These are phyloP conservation scores for Dothideomycetidae sp. DNA, from an alignment of 2,329 filamentous ascomycete genomes.

Conservation along the genomic window DNA sequence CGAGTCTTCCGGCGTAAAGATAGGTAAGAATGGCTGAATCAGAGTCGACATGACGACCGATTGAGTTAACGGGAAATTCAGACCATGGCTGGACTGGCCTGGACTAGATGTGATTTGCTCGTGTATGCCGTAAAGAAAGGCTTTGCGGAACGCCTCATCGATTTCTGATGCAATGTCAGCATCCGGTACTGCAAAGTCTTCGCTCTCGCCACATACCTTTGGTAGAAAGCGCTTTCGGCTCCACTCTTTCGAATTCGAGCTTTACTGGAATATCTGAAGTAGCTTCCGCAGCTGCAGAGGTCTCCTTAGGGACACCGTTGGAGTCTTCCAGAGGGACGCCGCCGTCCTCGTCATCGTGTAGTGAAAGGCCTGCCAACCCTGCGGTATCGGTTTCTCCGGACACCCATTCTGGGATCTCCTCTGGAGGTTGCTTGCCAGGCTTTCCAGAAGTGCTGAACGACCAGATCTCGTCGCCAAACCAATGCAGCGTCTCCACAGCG, in stretches of 20 bases:
- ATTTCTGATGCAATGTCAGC: conserved; percentile 38
- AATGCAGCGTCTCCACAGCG: conserved; percentile 51
- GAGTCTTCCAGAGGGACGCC: conserved; percentile 28
- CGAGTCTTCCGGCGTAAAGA: conserved; percentile 40
- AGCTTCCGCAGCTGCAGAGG: too few relatives aligned
- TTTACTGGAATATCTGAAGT: too few relatives aligned
- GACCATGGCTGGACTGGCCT: conserved; percentile 36
- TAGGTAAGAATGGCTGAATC: conserved; percentile 51
- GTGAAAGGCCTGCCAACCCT: conserved; percentile 28
- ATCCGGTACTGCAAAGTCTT: conserved; percentile 10
- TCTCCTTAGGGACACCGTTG: too few relatives aligned
- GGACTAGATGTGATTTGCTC: conserved; percentile 44
- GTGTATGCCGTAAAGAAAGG: conserved; percentile 49
- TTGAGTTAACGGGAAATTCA: conserved; percentile 49
- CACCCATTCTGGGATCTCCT: conserved; percentile 38
- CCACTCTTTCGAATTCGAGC: too few relatives aligned
- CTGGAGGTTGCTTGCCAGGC: conserved; percentile 39
- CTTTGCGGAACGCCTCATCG: conserved; percentile 49
- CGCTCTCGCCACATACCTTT: conserved; percentile 30
- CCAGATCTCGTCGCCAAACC: conserved; percentile 58
- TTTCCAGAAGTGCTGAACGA: conserved; percentile 42
- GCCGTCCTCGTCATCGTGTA: conserved; percentile 32
- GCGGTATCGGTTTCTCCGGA: conserved; percentile 20
- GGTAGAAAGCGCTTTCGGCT: conserved; percentile 27
- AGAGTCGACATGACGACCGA: conserved; percentile 49